phyloP scores from a whole-genome alignment of 805 yeast genomes.

The Hanseniaspora mollemarum region DNA sequence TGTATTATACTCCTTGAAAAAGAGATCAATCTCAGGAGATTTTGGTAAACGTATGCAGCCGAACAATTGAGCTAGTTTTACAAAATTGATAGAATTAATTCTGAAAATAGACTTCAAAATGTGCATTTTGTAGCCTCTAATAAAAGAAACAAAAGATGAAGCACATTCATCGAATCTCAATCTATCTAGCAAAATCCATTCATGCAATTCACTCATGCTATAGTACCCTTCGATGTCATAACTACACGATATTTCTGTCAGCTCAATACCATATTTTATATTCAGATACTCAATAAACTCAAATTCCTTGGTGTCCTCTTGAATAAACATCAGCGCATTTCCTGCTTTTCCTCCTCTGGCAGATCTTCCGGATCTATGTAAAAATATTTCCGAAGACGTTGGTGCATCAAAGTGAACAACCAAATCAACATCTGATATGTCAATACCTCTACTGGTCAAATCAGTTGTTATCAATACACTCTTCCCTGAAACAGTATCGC shows the following conservation, averaged over 20 bases:
- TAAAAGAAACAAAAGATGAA: constrained; percentile 68
- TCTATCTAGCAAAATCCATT: constrained; percentile 63
- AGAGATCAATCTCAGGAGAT: constrained; percentile 72
- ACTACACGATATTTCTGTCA: constrained; percentile 26
- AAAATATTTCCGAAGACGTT: constrained; percentile 77
- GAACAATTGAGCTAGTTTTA: constrained; percentile 60
- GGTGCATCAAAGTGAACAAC: constrained; percentile 96
- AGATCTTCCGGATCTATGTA: constrained; percentile 91
- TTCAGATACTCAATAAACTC: constrained; percentile 70
- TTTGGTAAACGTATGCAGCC: constrained; percentile 76
- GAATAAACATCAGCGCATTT: constrained; percentile 61
- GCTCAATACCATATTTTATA: constrained; percentile 46
- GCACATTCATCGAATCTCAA: constrained; percentile 73
- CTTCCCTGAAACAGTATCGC: constrained; percentile 32
- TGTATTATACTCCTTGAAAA: constrained; percentile 25
- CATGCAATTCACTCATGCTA: constrained; percentile 21
- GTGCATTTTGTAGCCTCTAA: constrained; percentile 78
- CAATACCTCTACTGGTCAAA: constrained; percentile 97
- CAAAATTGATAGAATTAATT: constrained; percentile 54
- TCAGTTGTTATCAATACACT: constrained; percentile 80
- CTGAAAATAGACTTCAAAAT: constrained; percentile 80
- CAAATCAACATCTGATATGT: constrained; percentile 85
- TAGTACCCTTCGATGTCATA: constrained; percentile 17
- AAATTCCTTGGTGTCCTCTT: constrained; percentile 57
- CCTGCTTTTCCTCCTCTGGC: constrained; percentile 86